phyloP scores from a whole-genome alignment of 2,329 filamentous ascomycete genomes.

The Penicillium sp. region DNA sequence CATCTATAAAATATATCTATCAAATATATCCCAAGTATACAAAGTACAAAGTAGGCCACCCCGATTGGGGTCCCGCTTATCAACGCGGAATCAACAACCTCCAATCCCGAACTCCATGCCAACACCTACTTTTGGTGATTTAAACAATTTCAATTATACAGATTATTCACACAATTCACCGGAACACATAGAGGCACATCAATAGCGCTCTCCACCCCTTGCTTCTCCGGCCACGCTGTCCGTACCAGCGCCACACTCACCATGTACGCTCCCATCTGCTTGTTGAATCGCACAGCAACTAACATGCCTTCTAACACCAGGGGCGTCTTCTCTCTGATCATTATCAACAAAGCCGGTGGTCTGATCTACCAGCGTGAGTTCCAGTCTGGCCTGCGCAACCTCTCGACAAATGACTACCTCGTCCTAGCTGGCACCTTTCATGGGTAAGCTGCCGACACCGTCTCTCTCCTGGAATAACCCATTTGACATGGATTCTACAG shows the following conservation, averaged over 20 bases:
- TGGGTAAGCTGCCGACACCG: slow-evolving; percentile 56
- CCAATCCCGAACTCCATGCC: neutral
- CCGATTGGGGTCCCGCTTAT: neutral
- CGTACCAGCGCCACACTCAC: slow-evolving; percentile 9
- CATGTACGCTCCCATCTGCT: slow-evolving; percentile 19
- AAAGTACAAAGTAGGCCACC: neutral
- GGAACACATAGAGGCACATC: slow-evolving; percentile 6
- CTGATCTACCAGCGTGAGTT: slow-evolving; percentile 96
- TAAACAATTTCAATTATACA: neutral
- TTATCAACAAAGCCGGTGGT: slow-evolving; percentile 98
- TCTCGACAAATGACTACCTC: slow-evolving; percentile 93
- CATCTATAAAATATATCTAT: too few species aligned
- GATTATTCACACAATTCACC: neutral
- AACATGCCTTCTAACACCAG: slow-evolving; percentile 48
- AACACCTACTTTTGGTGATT: neutral
- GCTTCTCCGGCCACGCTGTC: slow-evolving; percentile 10
- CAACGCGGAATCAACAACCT: neutral
- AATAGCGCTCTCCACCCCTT: slow-evolving; percentile 10
- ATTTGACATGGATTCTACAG: slow-evolving; percentile 32
- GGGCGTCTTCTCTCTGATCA: slow-evolving; percentile 91
- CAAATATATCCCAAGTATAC: neutral
- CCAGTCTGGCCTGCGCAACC: slow-evolving; percentile 78
- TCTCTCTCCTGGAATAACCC: neutral
- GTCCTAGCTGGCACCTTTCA: slow-evolving; percentile 97
- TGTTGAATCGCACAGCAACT: slow-evolving; percentile 4